Percentiles rank a stretch among this genome's conserved stretches.
Evolutionary conservation across 176 grass and related monocot genomes (phyloP).

Genomic region (Otatea glauca): DNA sequence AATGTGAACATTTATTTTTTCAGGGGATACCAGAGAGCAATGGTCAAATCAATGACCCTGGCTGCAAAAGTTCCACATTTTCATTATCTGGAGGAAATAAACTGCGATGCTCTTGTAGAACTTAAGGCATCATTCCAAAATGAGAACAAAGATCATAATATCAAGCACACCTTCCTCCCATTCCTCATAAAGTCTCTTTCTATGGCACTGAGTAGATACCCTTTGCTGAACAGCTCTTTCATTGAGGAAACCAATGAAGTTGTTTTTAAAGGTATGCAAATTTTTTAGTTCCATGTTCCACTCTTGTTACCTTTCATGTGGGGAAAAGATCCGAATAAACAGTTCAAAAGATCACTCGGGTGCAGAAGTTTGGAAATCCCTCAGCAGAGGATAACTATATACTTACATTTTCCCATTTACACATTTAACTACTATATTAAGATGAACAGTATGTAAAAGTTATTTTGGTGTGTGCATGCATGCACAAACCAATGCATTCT

Average conservation of each 20-base stretch:
- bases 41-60: conserved; percentile 94
- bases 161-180: conserved; percentile 93
- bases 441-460: neutral
- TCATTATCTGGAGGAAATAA: conserved; percentile 97
- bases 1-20: conserved; percentile 32
- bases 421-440: neutral
- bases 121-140: conserved; percentile 77
- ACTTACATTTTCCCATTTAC: neutral
- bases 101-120: conserved; percentile 78
- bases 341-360: neutral
- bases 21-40: conserved; percentile 93
- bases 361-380: neutral
- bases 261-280: conserved; percentile 74
- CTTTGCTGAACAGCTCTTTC: conserved; percentile 88
- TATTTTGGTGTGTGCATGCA: neutral
- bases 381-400: neutral
- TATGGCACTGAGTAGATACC: conserved; percentile 80
- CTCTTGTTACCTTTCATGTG: neutral
- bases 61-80: conserved; percentile 93
- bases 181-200: conserved; percentile 96
- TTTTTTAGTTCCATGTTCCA: neutral
- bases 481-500: neutral
- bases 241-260: conserved; percentile 76
- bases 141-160: conserved; percentile 73
- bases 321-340: neutral